Base-by-base conservation (phyloP, 108 stramenopile genomes). In the Fragilariopsis cylindrus region DNA sequence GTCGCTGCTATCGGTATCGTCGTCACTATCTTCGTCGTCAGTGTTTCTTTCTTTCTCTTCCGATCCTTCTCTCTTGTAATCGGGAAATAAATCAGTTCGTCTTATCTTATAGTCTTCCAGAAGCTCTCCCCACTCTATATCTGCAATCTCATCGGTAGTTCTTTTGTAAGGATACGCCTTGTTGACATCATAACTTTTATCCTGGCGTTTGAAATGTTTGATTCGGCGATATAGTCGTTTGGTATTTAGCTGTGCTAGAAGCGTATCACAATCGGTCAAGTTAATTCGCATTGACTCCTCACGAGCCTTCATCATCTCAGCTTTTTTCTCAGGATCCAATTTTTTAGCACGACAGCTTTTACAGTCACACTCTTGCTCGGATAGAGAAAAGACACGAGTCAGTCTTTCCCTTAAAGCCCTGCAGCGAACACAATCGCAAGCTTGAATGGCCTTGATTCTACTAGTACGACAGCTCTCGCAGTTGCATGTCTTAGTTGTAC, bases 181-280 rank as follows among this genome's bases (percentile, higher is more conserved):
- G 48, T 72, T 72, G 15, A 48, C 53, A 50, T 81, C 65, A 43
- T 52, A 63, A 8, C 77, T 55, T 0, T 74, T n/a, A 19, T 75
- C 46, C 47, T 70, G 58, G 18, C 65, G 60, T 48, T 72, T 67
- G 7, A 69, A 66, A 18, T 53, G 49, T 6, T 56, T 42, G 42
- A 79, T 53, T 60, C 79, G 75, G 48, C 60, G 69, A 72, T 75
- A 72, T 64, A 95, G 74, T 56, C 90, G 76, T 54, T 86, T 81
- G 3, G 87, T 91, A 70, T 95, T 95, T 57, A 92, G 76, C 70
- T 88, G 79, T 58, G 85, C 88, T 48, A 95, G 74, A 40, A 95
- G 57, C 12, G 75, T 79, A 47, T 78, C 70, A 30, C 67, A 68
- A 68, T 68, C 67, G n/a, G 67, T 48, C 8, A 68, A 6, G 67